Percentiles rank a stretch among this genome's conserved stretches.
Evolutionary conservation across 441 rosid species (phyloP).

Genomic region (Arabidopsis lyrata): DNA sequence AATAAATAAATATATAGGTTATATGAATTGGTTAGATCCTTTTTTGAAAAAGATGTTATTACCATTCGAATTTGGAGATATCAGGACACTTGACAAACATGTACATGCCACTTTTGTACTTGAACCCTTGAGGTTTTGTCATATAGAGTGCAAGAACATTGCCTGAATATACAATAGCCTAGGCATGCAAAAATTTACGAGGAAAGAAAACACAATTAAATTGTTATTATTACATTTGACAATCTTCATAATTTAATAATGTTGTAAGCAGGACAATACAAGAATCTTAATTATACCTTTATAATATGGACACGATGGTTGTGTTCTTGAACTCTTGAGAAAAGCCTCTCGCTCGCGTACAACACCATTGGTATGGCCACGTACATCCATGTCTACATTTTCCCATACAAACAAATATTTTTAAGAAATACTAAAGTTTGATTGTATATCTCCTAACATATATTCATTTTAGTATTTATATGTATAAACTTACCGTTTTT

Average conservation of each 20-base stretch:
- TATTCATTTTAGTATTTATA: not conserved
- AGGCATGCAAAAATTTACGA: slow-evolving; percentile 46
- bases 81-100: slow-evolving; percentile 88
- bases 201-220: slow-evolving; percentile 32
- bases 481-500: slow-evolving; percentile 62
- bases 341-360: slow-evolving; percentile 66
- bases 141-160: slow-evolving; percentile 89
- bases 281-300: slow-evolving; percentile 54
- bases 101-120: slow-evolving; percentile 93
- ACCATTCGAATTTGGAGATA: slow-evolving; percentile 85
- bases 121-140: slow-evolving; percentile 80
- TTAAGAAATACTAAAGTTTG: not conserved
- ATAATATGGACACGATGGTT: slow-evolving; percentile 69
- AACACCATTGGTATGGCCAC: slow-evolving; percentile 58
- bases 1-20: not conserved
- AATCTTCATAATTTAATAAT: not conserved
- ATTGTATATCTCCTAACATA: not conserved
- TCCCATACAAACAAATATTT: not conserved
- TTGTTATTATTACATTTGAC: not conserved
- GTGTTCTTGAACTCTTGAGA: slow-evolving; percentile 57
- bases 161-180: slow-evolving; percentile 86
- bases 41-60: not conserved
- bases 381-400: slow-evolving; percentile 91
- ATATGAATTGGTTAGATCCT: not conserved
- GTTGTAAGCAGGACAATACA: not conserved